Base-by-base conservation (phyloP, 1,284 basidiomycete genomes). In the Schizophyllum amplum region DNA sequence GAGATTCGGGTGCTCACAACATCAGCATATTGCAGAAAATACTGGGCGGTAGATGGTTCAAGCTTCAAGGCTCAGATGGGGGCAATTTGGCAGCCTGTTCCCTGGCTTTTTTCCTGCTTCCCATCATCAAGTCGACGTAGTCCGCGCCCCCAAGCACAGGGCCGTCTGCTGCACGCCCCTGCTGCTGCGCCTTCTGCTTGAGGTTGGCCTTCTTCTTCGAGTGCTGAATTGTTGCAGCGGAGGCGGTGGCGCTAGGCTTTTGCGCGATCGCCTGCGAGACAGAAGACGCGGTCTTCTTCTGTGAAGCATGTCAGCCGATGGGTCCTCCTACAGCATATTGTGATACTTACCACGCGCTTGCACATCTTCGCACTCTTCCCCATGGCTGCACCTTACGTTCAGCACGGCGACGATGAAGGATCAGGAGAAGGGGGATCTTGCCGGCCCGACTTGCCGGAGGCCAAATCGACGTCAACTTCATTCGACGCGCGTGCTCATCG, bases 121-220 rank as follows among this genome's bases (percentile, higher is more conserved):
- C 87, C 75, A 84, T 76, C 75, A 87, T 74, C 60, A 90, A 66
- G 5, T 78, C 75, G 50, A 91, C 82, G 64, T 90, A 90, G 69
- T 90, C 88, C 27, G 83, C 87, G 25, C 80, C 86, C n/a, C 85
- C 86, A 47, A 90, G 72, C 2, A 90, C 76, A 55, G 73, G 77
- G 4, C 68, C 69, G 9, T 70, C 68, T 21, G 63, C 60, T 26
- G 62, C 66, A 23, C 59, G 51, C 56, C 59, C 54, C n/a, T 62
- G 78, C 57, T 66, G 68, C 59, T 79, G 81, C 0, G 78, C 75
- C 62, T 59, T 61, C 15, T 55, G 52, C 55, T 61, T 62, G 57
- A 84, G 63, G 2, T 69, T 76, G 0, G 79, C 76, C 62, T 79
- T 83, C 67, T 68, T 69, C 57, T 65, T 65, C 1, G 66, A 61